Percentiles rank a stretch among this genome's conserved stretches.
phyloP scores from a whole-genome alignment of 306 rosid genomes.

The Canavalia gladiata region DNA sequence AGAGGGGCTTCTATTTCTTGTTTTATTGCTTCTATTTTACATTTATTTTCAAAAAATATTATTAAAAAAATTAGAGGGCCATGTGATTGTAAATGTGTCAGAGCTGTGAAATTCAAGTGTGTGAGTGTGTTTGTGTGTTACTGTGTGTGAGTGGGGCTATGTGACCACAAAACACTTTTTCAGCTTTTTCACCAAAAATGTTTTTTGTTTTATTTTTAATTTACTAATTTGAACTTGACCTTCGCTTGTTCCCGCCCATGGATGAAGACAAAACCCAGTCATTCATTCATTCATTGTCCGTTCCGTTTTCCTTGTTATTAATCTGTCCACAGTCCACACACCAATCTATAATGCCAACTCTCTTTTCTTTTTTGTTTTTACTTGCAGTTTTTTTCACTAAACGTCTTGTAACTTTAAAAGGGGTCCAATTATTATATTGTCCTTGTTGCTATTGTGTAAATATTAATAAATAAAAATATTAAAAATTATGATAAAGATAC shows the following conservation, averaged over 20 bases:
- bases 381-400: not conserved
- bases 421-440: not conserved
- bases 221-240: constrained; percentile 54
- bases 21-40: constrained; percentile 49
- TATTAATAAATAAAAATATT: no score
- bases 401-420: constrained; percentile 2
- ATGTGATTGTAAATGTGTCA: constrained; percentile 72
- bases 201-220: constrained; percentile 33
- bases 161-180: constrained; percentile 58
- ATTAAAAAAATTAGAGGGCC: constrained; percentile 39
- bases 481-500: no score
- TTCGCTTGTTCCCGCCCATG: constrained; percentile 68
- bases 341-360: not conserved
- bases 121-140: constrained; percentile 6
- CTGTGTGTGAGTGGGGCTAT: constrained; percentile 28
- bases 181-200: constrained; percentile 60
- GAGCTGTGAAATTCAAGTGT: constrained; percentile 63
- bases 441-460: not conserved
- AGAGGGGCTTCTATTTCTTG: constrained; percentile 52
- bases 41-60: not conserved
- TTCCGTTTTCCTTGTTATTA: not conserved
- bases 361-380: not conserved
- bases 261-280: not conserved
- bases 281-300: not conserved
- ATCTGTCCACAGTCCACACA: not conserved